Evolutionary conservation across 345 rosid species (phyloP), one percentile per base, ranked within the genome.

Genomic region (Mercurialis annua): DNA sequence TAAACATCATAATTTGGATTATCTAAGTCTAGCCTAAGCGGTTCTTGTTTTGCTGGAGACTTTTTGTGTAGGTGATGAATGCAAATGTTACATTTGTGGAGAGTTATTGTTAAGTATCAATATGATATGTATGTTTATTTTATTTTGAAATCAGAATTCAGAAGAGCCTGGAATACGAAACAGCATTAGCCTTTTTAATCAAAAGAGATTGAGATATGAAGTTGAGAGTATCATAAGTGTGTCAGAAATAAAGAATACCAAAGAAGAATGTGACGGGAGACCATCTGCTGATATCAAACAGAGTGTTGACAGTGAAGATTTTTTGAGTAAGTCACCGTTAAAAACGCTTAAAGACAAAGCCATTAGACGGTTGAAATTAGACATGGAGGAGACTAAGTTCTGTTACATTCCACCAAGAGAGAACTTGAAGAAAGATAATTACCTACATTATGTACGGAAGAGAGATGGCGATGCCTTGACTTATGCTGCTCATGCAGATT

Each of bases 401-500:
- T 55, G 62, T 51, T 93, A 88, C 76, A 85, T 88, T 64, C 87
- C 92, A 1, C 92, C 97, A 2, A 87, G 92, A 61, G 79, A 73
- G 63, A 87, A 76, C 47, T 46, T 81, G 38, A 88, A 81, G 78
- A 82, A 86, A 74, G 59, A 70, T 17, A 86, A 81, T 48, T 88
- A 87, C 71, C 86, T 88, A 68, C 92, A 84, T 15, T 85, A 87
- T 26, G 78, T 31, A 23, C 83, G 92, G 83, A 93, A 81, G 72
- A 78, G 51, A 61, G 86, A 84, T 27, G 81, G 82, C 24, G 96
- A 92, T 43, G 71, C 73, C 21, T 62, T 79, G 42, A 70, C 80
- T 31, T 87, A 84, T 6, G 83, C 68, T 14, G 91, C 91, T 12
- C 97, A 89, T 65, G 94, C 92, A 3, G 97, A 90, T 79, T 89